A percentile compares a stretch with the other conserved stretches of the same genome.
Evolutionary conservation across 2,329 filamentous ascomycete genomes (phyloP).

Genomic region (Trichoderma citrinoviride): DNA sequence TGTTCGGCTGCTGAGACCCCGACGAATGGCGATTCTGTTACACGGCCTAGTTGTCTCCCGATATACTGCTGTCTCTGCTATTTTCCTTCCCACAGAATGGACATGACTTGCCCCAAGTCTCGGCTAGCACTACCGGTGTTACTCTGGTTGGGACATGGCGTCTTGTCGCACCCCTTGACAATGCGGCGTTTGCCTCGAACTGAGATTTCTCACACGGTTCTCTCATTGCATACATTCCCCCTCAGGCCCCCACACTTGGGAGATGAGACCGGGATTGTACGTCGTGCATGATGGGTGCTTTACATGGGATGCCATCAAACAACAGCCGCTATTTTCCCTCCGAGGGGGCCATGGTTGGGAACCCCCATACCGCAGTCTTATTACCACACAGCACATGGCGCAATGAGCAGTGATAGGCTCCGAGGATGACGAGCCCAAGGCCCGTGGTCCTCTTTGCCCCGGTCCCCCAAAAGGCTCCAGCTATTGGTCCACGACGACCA

Average conservation of each 20-base stretch:
- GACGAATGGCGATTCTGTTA: neutral
- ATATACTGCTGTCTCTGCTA: neutral
- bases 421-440: conserved; percentile 4
- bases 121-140: neutral
- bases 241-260: conserved; percentile 4
- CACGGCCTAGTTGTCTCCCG: neutral
- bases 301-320: neutral
- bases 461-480: neutral
- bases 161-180: neutral
- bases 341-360: neutral
- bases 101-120: neutral
- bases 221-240: neutral
- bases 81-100: neutral
- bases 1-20: neutral
- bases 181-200: neutral
- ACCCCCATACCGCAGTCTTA: conserved; percentile 1
- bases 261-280: neutral
- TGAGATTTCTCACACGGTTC: neutral
- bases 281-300: neutral
- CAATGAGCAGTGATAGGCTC: conserved; percentile 4
- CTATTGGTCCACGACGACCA: conserved; percentile 13
- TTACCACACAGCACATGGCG: neutral
- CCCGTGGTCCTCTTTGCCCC: neutral
- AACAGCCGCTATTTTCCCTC: conserved; percentile 4
- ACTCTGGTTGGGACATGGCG: neutral